Base-by-base conservation (phyloP, 2,329 filamentous ascomycete genomes). In the Aaosphaeria arxii region DNA sequence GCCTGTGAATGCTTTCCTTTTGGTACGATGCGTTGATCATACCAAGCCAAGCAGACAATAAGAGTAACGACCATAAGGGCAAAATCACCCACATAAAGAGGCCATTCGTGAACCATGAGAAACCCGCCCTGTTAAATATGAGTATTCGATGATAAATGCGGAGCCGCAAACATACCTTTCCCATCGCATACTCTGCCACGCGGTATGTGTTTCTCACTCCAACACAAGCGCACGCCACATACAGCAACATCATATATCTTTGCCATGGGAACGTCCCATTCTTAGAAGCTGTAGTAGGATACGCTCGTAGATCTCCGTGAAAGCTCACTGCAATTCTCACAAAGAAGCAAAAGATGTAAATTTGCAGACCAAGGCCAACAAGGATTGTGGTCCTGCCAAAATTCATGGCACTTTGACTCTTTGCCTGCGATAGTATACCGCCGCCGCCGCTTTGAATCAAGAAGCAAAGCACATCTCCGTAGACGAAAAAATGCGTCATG, bases 291-390 rank as follows among this genome's bases (percentile, higher is more conserved):
- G 24, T 29, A 29, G 11, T 11, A 24, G 17, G 17, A 3, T 24
- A 24, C 11, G 7, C 11, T 30, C 24, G 11, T 11, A 43, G 11
- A 11, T 29, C 6, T 9, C 7, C 4, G 52, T 83, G 74, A 58
- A 81, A 81, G 2, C 78, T 45, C 5, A 72, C 49, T 0, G 75
- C 71, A 2, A 72, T 72, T 11, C 73, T 44, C 31, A 78, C 58
- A 55, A 85, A 85, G n/a, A 82, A 60, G n/a, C 70, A 72, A 51
- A 85, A 82, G 40, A 78, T 71, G 33, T 78, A 36, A 17, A 85
- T 67, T 57, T 85, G 81, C 13, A 83, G 58, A 29, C 76, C 56
- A 3, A 85, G 64, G 1, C 82, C 81, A 1, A 48, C 74, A 5
- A 83, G 61, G n/a, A 84, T 73, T 38, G 83, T 65, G 6, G 72